phyloP scores from a whole-genome alignment of 2,329 filamentous ascomycete genomes.

The Lasiodiplodia gonubiensis region DNA sequence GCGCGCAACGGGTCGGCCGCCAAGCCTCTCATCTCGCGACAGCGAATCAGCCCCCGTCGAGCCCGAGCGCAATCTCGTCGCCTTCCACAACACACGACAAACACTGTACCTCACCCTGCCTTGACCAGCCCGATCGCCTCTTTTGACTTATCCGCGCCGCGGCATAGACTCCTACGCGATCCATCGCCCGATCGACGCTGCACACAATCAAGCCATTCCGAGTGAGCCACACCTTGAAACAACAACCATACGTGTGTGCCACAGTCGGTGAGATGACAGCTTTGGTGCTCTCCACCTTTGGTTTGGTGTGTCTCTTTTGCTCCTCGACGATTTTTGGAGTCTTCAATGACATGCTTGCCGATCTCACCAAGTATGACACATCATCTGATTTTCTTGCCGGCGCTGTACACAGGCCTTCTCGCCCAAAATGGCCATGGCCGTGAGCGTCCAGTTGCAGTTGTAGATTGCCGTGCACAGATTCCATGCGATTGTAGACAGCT shows the following conservation, averaged over 20 bases:
- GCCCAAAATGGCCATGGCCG: not conserved
- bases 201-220: too few relatives aligned
- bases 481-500: not conserved
- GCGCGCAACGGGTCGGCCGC: constrained; percentile 10
- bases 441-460: not conserved
- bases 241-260: not conserved
- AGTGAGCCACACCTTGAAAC: not conserved
- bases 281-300: not conserved
- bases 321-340: too few relatives aligned
- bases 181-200: constrained; percentile 6
- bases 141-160: not conserved
- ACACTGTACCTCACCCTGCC: too few relatives aligned
- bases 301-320: not conserved
- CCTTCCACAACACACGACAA: not conserved
- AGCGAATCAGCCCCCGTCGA: not conserved
- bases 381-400: too few relatives aligned
- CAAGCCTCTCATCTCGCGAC: constrained; percentile 21
- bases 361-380: too few relatives aligned
- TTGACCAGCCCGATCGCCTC: constrained; percentile 6
- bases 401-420: too few relatives aligned
- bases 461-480: not conserved
- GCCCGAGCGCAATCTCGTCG: not conserved
- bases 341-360: too few relatives aligned
- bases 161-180: not conserved
- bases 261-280: not conserved